Base-by-base conservation (phyloP, 2,329 filamentous ascomycete genomes). In the Grosmannia huntii region DNA sequence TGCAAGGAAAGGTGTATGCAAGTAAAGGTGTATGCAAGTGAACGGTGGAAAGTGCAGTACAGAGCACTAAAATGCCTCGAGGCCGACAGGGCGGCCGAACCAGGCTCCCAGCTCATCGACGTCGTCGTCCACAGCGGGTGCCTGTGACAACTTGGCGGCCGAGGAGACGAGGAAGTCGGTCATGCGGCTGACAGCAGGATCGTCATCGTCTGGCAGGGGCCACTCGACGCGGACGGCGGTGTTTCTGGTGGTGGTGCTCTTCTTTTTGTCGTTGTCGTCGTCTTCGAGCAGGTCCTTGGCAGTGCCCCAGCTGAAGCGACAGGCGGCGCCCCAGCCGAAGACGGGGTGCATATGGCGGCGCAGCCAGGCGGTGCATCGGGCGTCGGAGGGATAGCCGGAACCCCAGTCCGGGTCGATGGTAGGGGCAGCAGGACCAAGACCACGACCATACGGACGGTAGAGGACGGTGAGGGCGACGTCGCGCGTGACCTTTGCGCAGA, bases 241-340 rank as follows among this genome's bases (percentile, higher is more conserved):
- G 57, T 14, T 56, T 58, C 23, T 19, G 38, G 53, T 23, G 16
- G 53, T 48, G 53, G 41, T 57, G 55, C 80, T 82, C 25, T 75
- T 65, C 14, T 53, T 59, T 11, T 56, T 58, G 51, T 3, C 16
- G 23, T 3, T n/a, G 23, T 25, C 12, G 21, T 87, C 90, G n/a
- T 76, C 74, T 64, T 96, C 91, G 4, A 99, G 74, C 83, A 97
- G 81, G 67, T 97, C 91, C 73, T 95, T 96, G 2, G 88, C 88
- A 0, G 94, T 97, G 0, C 87, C 88, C 94, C 94, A 99, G 67
- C 90, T 96, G 68, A 96, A 97, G 5, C 94, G 80, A 69, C 90
- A 95, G 72, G 97, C 91, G 27, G 81, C 81, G 0, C 92, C 91
- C 92, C 94, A 99, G 16, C 94, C 94, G 74, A 97, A 99, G 1